Conservation (phyloP, 495 filamentous ascomycete species). For the Trichoderma reesei region DNA sequence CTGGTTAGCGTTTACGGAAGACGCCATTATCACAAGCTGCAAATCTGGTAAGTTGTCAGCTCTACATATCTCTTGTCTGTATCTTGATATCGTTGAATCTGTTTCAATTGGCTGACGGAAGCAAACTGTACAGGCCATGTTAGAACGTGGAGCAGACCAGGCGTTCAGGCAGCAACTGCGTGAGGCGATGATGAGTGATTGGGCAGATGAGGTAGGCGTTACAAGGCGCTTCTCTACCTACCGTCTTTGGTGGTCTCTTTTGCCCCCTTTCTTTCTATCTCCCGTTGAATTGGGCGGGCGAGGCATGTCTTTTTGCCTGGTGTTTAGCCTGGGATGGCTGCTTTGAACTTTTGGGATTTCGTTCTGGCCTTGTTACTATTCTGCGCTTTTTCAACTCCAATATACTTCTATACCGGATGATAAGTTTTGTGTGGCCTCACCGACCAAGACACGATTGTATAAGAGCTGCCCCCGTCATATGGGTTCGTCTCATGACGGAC, state of each 20-base stretch:
- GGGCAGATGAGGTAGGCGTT: background rate
- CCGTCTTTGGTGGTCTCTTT: background rate
- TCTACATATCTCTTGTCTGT: background rate
- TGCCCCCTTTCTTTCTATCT: background rate
- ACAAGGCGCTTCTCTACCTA: background rate
- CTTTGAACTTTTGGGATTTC: background rate
- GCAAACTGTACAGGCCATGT: slow-evolving; percentile 61
- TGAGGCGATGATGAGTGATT: slow-evolving; percentile 11
- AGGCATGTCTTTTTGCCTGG: background rate
- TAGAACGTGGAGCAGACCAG: slow-evolving; percentile 75
- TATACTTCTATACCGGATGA: background rate
- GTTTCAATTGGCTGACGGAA: background rate
- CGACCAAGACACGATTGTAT: too few relatives aligned
- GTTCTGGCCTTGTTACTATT: background rate
- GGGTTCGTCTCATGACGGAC: too few relatives aligned
- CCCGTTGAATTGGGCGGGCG: background rate
- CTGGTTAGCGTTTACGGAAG: slow-evolving; percentile 85
- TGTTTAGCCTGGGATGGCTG: background rate
- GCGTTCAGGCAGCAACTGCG: slow-evolving; percentile 20
- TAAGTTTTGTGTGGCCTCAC: too few relatives aligned
- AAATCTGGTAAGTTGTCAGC: slow-evolving; percentile 53
- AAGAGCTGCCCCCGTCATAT: too few relatives aligned
- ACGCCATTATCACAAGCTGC: slow-evolving; percentile 86
- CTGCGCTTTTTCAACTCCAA: background rate
- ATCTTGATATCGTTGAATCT: slow-evolving; percentile 8